Percentiles rank a stretch among this genome's conserved stretches.
phyloP scores from a whole-genome alignment of 257 asterid species.

The Lycium barbarum region DNA sequence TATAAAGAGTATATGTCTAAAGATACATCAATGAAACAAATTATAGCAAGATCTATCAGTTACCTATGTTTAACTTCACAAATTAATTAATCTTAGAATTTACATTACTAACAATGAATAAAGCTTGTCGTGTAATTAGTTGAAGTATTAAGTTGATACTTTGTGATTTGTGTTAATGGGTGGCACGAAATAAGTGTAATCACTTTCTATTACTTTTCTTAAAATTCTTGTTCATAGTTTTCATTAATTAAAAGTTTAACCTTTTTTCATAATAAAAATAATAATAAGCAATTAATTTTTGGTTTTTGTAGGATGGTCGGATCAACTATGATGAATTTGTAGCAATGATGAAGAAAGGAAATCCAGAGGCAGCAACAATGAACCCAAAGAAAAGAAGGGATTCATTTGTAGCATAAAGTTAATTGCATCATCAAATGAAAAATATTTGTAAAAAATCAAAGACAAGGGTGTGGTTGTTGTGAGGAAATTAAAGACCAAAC shows the following conservation, averaged over 20 bases:
- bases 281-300: not conserved
- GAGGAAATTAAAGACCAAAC: not conserved
- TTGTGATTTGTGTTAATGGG: no score
- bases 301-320: slow-evolving; percentile 65
- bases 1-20: no score
- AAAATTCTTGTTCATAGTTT: not conserved
- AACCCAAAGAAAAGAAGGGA: slow-evolving; percentile 73
- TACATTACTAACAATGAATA: no score
- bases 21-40: not conserved
- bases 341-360: slow-evolving; percentile 90
- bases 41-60: not conserved
- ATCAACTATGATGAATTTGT: slow-evolving; percentile 82
- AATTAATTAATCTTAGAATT: not conserved
- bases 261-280: not conserved
- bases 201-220: not conserved
- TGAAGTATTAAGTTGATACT: no score
- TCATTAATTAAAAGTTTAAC: not conserved
- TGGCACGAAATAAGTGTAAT: no score
- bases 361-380: slow-evolving; percentile 60
- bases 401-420: slow-evolving; percentile 39
- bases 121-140: no score
- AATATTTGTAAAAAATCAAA: not conserved
- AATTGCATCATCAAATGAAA: not conserved
- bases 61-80: not conserved
- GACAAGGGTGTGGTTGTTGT: not conserved